Conservation (phyloP, 2,329 filamentous ascomycete genomes). For the Xylariomycetidae sp. region DNA sequence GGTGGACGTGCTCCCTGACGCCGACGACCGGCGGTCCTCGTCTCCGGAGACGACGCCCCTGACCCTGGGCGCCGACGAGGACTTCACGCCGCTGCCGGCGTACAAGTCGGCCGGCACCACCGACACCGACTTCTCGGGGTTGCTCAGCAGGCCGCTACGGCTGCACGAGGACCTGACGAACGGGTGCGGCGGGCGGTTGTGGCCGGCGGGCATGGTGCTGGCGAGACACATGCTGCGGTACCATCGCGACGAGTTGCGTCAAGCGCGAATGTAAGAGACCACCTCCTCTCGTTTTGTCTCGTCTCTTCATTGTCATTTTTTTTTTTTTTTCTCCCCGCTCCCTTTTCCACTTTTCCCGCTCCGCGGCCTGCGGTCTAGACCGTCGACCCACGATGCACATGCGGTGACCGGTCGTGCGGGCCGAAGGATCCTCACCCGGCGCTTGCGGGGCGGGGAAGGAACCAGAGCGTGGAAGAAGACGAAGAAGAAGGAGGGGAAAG, state of each 20-base stretch:
- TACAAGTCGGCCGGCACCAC: constrained; percentile 51
- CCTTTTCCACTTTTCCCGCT: too few relatives aligned
- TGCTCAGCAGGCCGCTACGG: constrained; percentile 62
- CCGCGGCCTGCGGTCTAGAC: too few relatives aligned
- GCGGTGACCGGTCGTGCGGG: too few relatives aligned
- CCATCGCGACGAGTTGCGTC: constrained; percentile 32
- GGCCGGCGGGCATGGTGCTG: constrained; percentile 89
- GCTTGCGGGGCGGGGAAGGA: too few relatives aligned
- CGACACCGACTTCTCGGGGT: constrained; percentile 62
- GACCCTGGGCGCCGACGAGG: constrained; percentile 45
- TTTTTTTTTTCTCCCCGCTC: too few relatives aligned
- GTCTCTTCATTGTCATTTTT: too few relatives aligned
- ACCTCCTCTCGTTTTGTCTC: too few relatives aligned
- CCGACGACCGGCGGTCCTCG: not conserved
- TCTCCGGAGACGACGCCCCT: constrained; percentile 31
- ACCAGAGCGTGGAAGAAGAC: too few relatives aligned
- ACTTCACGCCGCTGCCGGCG: constrained; percentile 52
- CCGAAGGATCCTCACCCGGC: too few relatives aligned
- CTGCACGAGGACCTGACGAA: constrained; percentile 80
- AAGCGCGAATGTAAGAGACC: not conserved
- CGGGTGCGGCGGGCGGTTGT: constrained; percentile 89
- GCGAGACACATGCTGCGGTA: constrained; percentile 78
- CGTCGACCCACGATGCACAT: too few relatives aligned
- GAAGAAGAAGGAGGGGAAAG: too few relatives aligned
- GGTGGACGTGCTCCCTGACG: constrained; percentile 29